Base-by-base conservation (phyloP, 352 stramenopile species). In the Phytophthora vignae region DNA sequence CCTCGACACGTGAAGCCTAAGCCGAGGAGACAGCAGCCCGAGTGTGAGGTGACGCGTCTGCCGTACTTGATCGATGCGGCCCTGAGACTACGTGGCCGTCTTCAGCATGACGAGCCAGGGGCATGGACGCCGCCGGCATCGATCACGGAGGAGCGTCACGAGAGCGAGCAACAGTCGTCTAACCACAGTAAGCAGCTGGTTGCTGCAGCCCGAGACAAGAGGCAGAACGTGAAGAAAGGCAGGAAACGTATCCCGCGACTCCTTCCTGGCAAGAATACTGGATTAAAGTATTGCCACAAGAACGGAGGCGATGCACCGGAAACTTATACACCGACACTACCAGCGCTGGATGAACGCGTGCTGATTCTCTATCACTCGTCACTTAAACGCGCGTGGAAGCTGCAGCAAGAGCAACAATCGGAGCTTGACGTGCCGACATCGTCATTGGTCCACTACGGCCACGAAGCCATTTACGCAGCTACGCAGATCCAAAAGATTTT, bases 291-390 rank as follows among this genome's bases (percentile, higher is more conserved):
- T 27, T 8, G 19, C 19, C n/a, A 15, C n/a, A 58, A 59, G 15
- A 21, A 25, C 4, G 14, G 11, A n/a, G 44, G 31, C 10, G 11
- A 74, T 25, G 22, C 19, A 15, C 31, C 55, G 21, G 31, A 25
- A 42, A 38, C 33, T 17, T 70, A 60, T 38, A 27, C 33, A 10
- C 42, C 56, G 1, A 55, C 29, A 17, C 56, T 85, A 12, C 77
- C 77, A 11, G 61, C 67, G 0, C 61, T 93, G 48, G 84, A 93
- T 21, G 81, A 92, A 64, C 82, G 81, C 2, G 75, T 93, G 33
- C 48, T 93, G 25, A 80, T 91, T 46, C 52, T 93, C 31, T 91
- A 86, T 36, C 84, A 87, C 42, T 91, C 86, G 10, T 78, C 82
- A 3, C 75, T 93, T 36, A 81, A 82, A 59, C 79, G 60, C 0